Evolutionary conservation across 208 protist species (phyloP).

Genomic region (Phytomonas sp.): DNA sequence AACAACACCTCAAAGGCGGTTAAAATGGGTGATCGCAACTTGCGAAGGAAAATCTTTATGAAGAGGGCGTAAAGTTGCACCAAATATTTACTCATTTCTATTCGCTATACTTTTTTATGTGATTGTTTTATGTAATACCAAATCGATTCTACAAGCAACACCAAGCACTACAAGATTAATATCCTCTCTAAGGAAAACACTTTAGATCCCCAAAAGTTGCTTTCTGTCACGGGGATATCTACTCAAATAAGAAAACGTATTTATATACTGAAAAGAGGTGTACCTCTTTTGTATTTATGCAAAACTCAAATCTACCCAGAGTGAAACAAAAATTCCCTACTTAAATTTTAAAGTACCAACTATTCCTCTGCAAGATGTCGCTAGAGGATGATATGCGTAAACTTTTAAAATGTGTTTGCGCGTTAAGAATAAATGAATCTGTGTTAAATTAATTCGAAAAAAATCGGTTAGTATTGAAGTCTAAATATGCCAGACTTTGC

Average conservation of each 20-base stretch:
- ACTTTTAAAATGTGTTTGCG: no score
- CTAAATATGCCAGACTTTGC: no score
- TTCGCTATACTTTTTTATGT: slow-evolving; percentile 11
- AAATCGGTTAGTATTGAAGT: no score
- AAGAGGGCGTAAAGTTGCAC: slow-evolving; percentile 64
- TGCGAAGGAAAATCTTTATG: slow-evolving; percentile 54
- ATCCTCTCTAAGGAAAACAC: background rate
- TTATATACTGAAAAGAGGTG: no score
- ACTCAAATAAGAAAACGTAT: no score
- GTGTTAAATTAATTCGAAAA: no score
- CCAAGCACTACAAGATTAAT: background rate
- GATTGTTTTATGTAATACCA: slow-evolving; percentile 7
- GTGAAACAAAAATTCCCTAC: no score
- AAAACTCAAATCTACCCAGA: no score
- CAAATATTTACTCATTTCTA: slow-evolving; percentile 18
- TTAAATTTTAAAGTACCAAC: slow-evolving; percentile 2
- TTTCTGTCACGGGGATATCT: background rate
- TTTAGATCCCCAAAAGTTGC: background rate
- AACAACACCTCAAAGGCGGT: slow-evolving; percentile 54
- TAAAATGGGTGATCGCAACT: slow-evolving; percentile 36
- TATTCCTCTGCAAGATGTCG: no score
- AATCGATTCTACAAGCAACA: background rate
- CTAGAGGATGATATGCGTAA: no score
- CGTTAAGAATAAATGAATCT: no score
- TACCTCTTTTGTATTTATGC: no score